Conservation (phyloP, 2,329 filamentous ascomycete genomes). For the Penicillium sumatraense region DNA sequence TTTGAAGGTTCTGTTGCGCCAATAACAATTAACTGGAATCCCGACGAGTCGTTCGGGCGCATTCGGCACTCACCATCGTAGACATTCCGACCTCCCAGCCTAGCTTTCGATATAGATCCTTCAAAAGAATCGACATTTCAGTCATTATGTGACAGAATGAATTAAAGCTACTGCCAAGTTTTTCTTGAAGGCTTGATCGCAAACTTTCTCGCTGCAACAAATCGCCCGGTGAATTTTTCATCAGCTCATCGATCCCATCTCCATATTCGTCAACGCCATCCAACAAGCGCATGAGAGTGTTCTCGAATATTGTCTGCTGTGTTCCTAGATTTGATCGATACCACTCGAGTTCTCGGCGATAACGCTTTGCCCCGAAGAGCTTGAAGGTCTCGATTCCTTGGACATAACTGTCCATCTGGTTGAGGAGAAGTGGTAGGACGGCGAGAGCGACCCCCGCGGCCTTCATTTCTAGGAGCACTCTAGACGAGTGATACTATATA, state of each 20-base stretch:
- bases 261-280: constrained; percentile 9
- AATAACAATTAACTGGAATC: too few species aligned
- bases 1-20: neutral
- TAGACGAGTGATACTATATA: neutral
- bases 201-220: constrained; percentile 5
- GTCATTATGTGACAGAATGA: constrained; percentile 6
- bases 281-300: neutral
- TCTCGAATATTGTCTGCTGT: constrained; percentile 13
- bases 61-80: neutral
- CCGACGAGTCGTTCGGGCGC: too few species aligned
- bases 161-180: constrained; percentile 11
- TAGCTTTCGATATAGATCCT: constrained; percentile 10
- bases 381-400: constrained; percentile 46
- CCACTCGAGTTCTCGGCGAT: constrained; percentile 9
- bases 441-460: constrained; percentile 37
- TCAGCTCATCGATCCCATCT: constrained; percentile 11
- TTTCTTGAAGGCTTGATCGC: neutral
- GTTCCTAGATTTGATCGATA: constrained; percentile 9
- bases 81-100: neutral
- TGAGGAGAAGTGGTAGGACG: constrained; percentile 43
- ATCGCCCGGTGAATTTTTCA: constrained; percentile 1
- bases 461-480: constrained; percentile 13
- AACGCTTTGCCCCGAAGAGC: constrained; percentile 26
- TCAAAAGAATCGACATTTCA: neutral
- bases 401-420: constrained; percentile 39